Evolutionary conservation across 768 basidiomycete species (phyloP), one percentile per base, ranked within the genome.

Genomic region (Lactarius trivialis): DNA sequence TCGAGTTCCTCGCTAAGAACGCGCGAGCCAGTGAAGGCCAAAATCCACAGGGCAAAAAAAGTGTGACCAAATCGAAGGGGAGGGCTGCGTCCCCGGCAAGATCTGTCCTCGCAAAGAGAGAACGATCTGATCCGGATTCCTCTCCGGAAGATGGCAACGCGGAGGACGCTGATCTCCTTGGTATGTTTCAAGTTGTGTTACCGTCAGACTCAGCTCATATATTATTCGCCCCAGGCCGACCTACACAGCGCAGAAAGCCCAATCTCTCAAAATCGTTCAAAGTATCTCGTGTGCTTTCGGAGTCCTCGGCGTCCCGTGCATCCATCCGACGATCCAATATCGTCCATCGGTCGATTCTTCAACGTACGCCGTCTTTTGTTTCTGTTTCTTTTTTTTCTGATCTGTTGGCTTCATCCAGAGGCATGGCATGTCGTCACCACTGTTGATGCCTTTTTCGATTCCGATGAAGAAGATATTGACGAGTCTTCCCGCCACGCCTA

Each of bases 361-460:
- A 91, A 70, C 85, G 89, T 91, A 74, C 65, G 85, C 69, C 21
- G 41, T 30, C 45, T 50, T 26, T n/a, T n/a, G n/a, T n/a, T n/a
- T n/a, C n/a, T n/a, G n/a, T n/a, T n/a, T 48, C 19, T 39, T 39
- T 15, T 15, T 59, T 48, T 7, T n/a, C 55, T 24, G 19, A 56
- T 36, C 24, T 51, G 33, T 37, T 45, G 21, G 15, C 39, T 52
- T 34, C 15, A 9, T 21, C 3, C 69, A 91, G 89, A 90, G 70
- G 85, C 89, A 17, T 91, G 86, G 86, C 82, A 88, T 68, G 78
- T 81, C 17, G 77, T 85, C 60, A 81, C 77, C 56, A 82, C 80
- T 33, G 81, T 82, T 39, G 89, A 91, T 69, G 85, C 89, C n/a
- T 75, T 91, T 32, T 73, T 78, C 55, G 88, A 90, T 72, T 91